A percentile compares a stretch with the other conserved stretches of the same genome.
phyloP scores from a whole-genome alignment of 495 filamentous ascomycete species.

The Rusavskia elegans region DNA sequence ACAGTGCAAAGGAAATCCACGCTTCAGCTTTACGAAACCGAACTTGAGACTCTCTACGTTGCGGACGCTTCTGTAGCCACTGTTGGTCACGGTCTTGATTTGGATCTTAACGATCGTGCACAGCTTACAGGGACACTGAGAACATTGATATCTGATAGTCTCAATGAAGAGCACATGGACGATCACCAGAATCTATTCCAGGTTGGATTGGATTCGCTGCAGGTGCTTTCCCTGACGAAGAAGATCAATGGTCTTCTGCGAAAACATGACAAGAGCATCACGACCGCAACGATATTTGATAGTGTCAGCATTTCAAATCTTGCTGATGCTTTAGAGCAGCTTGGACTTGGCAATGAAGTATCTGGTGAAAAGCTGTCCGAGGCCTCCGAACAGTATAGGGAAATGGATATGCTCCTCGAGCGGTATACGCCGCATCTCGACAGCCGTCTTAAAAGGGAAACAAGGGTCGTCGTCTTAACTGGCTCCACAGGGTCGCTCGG shows the following conservation, averaged over 20 bases:
- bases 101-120: not conserved
- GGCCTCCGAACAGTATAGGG: not conserved
- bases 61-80: not conserved
- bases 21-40: conserved; percentile 31
- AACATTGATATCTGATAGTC: not conserved
- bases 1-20: conserved; percentile 33
- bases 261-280: not conserved
- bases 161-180: not conserved
- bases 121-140: not conserved
- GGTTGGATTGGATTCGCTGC: conserved; percentile 36
- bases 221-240: conserved; percentile 10
- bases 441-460: not conserved
- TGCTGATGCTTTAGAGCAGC: not conserved
- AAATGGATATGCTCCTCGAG: not conserved
- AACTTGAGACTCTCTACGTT: conserved; percentile 35
- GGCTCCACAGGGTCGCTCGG: conserved; percentile 27
- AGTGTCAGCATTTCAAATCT: not conserved
- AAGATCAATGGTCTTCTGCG: not conserved
- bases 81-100: not conserved
- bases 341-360: not conserved
- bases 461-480: conserved; percentile 16
- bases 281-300: not conserved
- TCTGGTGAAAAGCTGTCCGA: not conserved
- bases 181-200: conserved; percentile 21
- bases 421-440: not conserved